A percentile compares a stretch with the other conserved stretches of the same genome.
These are phyloP conservation scores for Dryadomyces quercivorus DNA, from an alignment of 2,329 filamentous ascomycete genomes.

Conservation along the genomic window DNA sequence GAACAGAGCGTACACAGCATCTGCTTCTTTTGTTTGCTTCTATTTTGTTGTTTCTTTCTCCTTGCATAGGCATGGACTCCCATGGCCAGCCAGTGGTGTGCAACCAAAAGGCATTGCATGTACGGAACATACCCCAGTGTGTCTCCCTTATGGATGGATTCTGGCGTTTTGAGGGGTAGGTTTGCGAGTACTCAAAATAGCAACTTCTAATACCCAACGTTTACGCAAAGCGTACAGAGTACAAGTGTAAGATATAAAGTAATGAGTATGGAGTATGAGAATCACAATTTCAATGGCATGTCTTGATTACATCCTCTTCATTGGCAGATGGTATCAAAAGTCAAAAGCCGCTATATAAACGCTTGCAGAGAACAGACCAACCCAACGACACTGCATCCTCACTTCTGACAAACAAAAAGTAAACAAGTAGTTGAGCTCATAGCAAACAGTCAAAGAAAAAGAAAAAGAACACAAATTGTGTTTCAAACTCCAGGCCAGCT, in stretches of 20 bases:
- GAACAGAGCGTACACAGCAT: not conserved
- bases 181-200: not conserved
- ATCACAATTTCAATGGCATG: no score
- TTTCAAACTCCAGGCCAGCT: not conserved
- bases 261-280: no score
- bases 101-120: not conserved
- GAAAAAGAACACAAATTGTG: not conserved
- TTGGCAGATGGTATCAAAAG: constrained; percentile 1
- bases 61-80: not conserved
- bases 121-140: not conserved
- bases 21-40: not conserved
- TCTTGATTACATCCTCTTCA: not conserved
- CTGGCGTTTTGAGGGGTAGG: not conserved
- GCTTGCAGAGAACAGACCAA: not conserved
- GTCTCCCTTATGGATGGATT: not conserved
- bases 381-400: no score
- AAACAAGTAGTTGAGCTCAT: no score
- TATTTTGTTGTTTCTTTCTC: not conserved
- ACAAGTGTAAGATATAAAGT: no score
- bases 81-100: not conserved
- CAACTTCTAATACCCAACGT: no score
- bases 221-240: not conserved
- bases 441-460: not conserved
- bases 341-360: not conserved
- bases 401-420: not conserved